Conservation (phyloP, 169 alveolate genomes). For the Cryptosporidium baileyi region DNA sequence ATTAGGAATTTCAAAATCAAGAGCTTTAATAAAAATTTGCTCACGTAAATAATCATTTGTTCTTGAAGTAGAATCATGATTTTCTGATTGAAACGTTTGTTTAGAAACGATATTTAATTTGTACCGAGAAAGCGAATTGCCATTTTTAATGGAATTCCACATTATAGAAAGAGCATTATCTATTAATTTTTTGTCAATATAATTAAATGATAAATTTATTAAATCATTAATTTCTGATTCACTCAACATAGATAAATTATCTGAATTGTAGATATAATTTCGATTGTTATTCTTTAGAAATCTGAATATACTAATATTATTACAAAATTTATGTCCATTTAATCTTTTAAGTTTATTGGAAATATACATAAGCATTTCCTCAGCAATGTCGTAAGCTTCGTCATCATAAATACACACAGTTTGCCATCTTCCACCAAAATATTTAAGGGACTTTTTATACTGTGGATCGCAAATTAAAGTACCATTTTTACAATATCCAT, state of each 20-base stretch:
- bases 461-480: slow-evolving; percentile 8
- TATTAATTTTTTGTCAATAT: background rate
- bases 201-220: slow-evolving; percentile 24
- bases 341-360: slow-evolving; percentile 21
- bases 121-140: slow-evolving; percentile 1
- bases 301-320: background rate
- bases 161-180: slow-evolving; percentile 28
- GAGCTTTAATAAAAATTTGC: slow-evolving; percentile 1
- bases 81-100: background rate
- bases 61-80: background rate
- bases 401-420: slow-evolving; percentile 30
- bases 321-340: background rate
- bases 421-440: slow-evolving; percentile 3
- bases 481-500: slow-evolving; percentile 39
- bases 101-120: background rate
- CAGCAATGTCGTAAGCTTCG: slow-evolving; percentile 40
- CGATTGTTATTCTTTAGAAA: background rate
- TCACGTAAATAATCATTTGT: background rate
- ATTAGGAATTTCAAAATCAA: background rate
- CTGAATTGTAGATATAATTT: background rate
- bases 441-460: slow-evolving; percentile 8
- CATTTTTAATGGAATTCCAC: slow-evolving; percentile 52
- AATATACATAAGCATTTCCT: slow-evolving; percentile 39
- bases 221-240: slow-evolving; percentile 30
- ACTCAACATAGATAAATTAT: background rate